Percentiles rank a stretch among this genome's conserved stretches.
Conservation (phyloP, 2,329 filamentous ascomycete genomes). For the Aureobasidium sp. region DNA sequence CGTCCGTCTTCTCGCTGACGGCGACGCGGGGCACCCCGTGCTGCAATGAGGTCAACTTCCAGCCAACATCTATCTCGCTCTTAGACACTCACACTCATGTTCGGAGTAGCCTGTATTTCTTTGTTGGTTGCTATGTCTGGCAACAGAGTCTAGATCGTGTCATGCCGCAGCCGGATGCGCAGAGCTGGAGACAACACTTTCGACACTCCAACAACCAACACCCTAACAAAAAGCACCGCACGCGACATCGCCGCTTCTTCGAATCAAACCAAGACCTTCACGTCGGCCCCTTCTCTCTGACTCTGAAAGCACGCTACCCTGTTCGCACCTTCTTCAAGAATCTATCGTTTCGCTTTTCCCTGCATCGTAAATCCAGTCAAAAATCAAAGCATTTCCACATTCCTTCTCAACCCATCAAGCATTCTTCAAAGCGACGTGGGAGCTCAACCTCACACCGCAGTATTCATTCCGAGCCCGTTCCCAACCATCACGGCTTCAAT, state of each 20-base stretch:
- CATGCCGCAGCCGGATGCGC: not conserved
- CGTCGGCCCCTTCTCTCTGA: not conserved
- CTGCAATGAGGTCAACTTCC: slow-evolving; percentile 37
- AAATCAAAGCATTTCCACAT: not conserved
- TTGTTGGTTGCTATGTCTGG: not conserved
- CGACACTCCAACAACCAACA: not conserved
- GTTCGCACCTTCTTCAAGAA: slow-evolving; percentile 7
- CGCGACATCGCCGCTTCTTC: slow-evolving; percentile 1
- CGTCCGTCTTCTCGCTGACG: slow-evolving; percentile 52
- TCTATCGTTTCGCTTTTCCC: not conserved
- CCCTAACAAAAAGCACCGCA: not conserved
- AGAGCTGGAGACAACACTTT: not conserved
- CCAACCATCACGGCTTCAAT: not conserved
- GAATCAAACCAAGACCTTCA: not conserved
- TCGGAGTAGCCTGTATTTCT: not conserved
- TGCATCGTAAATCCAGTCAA: not conserved
- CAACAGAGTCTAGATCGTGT: not conserved
- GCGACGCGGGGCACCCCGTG: slow-evolving; percentile 68
- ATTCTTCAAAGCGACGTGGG: not conserved
- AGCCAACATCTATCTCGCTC: not conserved
- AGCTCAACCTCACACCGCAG: not conserved
- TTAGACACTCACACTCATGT: slow-evolving; percentile 1
- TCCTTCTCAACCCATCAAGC: not conserved
- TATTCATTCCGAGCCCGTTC: not conserved
- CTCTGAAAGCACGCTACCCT: not conserved